These are phyloP conservation scores for Sindora glabra DNA, from an alignment of 306 rosid genomes.

Conservation along the genomic window DNA sequence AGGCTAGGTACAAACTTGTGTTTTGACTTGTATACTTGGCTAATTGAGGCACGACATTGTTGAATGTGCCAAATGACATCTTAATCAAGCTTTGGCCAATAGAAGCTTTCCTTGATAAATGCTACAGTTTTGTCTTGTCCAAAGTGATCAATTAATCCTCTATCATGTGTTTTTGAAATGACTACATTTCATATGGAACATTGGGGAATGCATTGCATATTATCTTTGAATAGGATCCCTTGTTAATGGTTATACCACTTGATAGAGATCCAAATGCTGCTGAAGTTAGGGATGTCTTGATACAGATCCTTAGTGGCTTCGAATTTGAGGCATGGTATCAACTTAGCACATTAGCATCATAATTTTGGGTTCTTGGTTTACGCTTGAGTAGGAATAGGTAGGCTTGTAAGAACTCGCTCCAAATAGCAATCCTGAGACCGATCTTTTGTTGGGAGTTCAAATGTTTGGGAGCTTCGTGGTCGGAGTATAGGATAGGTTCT, in stretches of 20 bases:
- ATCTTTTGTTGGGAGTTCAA: too few species aligned
- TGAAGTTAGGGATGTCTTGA: neutral
- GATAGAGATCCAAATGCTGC: neutral
- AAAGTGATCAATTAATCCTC: too few species aligned
- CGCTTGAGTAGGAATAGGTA: neutral
- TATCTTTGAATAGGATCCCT: too few species aligned
- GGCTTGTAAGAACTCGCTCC: neutral
- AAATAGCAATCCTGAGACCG: too few species aligned
- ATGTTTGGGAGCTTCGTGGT: neutral
- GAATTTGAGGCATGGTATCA: neutral
- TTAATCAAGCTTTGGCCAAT: too few species aligned
- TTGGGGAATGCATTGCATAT: too few species aligned
- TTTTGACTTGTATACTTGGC: neutral
- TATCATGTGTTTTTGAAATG: too few species aligned
- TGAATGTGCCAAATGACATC: too few species aligned
- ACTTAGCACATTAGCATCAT: neutral
- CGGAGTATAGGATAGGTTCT: neutral
- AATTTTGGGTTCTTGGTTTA: neutral
- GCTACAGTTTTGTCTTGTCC: too few species aligned
- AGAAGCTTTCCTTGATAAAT: too few species aligned
- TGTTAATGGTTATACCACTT: neutral
- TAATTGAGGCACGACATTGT: neutral
- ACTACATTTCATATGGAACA: too few species aligned
- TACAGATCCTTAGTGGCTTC: neutral
- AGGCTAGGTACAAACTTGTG: neutral